Conservation (phyloP, 2,329 filamentous ascomycete genomes). For the Cladophialophora chaetospira region DNA sequence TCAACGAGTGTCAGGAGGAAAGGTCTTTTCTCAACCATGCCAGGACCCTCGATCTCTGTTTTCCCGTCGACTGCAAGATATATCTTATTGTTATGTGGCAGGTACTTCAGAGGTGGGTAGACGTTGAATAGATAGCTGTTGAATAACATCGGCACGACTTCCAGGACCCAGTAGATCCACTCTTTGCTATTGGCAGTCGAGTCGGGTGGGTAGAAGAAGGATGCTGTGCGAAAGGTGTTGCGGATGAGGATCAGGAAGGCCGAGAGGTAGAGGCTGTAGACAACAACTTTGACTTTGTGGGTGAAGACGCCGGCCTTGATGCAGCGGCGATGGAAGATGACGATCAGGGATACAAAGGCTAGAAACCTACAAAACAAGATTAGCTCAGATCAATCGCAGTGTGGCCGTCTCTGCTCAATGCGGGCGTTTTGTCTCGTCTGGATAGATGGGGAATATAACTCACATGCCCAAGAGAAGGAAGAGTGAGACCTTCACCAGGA, state of each 20-base stretch:
- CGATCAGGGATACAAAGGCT: slow-evolving; percentile 52
- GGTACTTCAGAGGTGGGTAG: slow-evolving; percentile 53
- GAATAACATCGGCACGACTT: slow-evolving; percentile 54
- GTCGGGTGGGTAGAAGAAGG: slow-evolving; percentile 45
- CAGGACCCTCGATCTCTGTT: slow-evolving; percentile 54
- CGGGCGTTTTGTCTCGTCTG: neutral
- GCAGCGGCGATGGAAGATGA: slow-evolving; percentile 50
- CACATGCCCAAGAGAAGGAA: slow-evolving; percentile 52
- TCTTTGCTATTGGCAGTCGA: slow-evolving; percentile 47
- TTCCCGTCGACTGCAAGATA: slow-evolving; percentile 56
- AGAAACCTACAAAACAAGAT: slow-evolving; percentile 38
- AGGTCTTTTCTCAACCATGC: slow-evolving; percentile 51
- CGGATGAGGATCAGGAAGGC: slow-evolving; percentile 45
- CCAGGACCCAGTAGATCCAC: slow-evolving; percentile 58
- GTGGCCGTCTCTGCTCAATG: neutral
- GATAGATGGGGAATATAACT: neutral
- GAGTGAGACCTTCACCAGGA: slow-evolving; percentile 53
- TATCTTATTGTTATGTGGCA: slow-evolving; percentile 53
- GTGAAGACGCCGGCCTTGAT: slow-evolving; percentile 44
- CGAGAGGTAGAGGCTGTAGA: slow-evolving; percentile 46
- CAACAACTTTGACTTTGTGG: slow-evolving; percentile 45
- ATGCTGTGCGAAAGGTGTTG: slow-evolving; percentile 56
- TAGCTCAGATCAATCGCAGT: neutral
- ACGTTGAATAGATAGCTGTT: slow-evolving; percentile 56
- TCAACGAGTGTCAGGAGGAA: slow-evolving; percentile 48